phyloP scores from a whole-genome alignment of 2,329 filamentous ascomycete species.

The Stemphylium vesicarium region DNA sequence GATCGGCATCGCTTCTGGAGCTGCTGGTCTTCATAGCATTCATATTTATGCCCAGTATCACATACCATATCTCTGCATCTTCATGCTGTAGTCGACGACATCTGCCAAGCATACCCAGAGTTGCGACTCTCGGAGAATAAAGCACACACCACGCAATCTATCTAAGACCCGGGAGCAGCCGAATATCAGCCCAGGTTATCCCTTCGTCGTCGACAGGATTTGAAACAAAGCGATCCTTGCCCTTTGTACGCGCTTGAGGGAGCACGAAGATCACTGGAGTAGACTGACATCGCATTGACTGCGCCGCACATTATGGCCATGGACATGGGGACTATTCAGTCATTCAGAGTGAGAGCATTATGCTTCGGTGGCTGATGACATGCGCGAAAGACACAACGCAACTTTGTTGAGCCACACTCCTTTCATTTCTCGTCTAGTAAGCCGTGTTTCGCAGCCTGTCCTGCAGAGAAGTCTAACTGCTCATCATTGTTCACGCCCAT shows the following conservation, averaged over 20 bases:
- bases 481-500: too few species aligned
- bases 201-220: not conserved
- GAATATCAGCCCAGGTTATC: conserved; percentile 7
- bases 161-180: conserved; percentile 16
- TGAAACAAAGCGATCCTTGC: conserved; percentile 5
- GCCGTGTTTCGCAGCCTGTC: too few species aligned
- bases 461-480: too few species aligned
- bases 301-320: not conserved
- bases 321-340: not conserved
- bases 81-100: not conserved
- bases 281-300: not conserved
- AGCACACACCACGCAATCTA: conserved; percentile 6
- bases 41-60: not conserved
- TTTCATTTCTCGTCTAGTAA: not conserved
- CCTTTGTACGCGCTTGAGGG: not conserved
- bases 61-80: not conserved
- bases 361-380: not conserved
- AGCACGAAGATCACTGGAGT: not conserved
- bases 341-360: not conserved
- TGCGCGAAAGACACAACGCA: too few species aligned
- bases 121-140: conserved; percentile 10
- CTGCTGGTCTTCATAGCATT: not conserved
- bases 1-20: not conserved
- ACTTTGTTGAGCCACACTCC: not conserved
- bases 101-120: not conserved